Conservation (phyloP, 306 rosid genomes). For the Geum urbanum region DNA sequence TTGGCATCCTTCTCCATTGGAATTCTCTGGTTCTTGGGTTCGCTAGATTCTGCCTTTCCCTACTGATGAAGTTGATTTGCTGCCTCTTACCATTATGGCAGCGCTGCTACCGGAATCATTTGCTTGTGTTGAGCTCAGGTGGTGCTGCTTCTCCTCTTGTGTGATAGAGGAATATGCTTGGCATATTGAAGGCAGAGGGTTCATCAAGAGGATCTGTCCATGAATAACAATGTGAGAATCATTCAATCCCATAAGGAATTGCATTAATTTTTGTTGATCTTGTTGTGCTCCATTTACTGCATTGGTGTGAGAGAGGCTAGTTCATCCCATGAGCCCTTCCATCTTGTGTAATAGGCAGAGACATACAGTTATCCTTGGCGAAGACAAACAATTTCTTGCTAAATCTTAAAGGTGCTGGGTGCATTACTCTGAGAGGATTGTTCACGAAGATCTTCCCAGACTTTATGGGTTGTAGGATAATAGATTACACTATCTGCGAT, state of each 20-base stretch:
- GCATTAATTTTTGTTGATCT: no score
- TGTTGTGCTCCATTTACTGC: no score
- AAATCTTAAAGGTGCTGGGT: neutral
- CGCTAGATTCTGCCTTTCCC: no score
- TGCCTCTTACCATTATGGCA: no score
- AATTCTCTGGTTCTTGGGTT: no score
- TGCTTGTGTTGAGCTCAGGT: neutral
- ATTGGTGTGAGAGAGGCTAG: no score
- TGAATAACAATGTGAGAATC: neutral
- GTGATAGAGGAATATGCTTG: neutral
- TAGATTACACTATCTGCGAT: neutral
- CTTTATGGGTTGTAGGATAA: neutral
- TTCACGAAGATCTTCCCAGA: neutral
- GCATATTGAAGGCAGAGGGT: no score
- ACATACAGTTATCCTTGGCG: neutral
- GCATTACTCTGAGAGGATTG: neutral
- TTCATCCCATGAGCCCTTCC: constrained; percentile 2
- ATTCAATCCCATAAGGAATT: constrained; percentile 6
- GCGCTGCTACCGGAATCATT: no score
- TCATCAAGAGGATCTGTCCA: neutral
- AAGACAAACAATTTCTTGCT: neutral
- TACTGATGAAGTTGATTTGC: no score
- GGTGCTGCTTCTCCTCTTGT: neutral
- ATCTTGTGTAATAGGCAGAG: neutral
- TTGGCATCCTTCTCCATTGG: no score